Evolutionary conservation across 257 asterid species (phyloP).

Genomic region (Craterostigma plantagineum): DNA sequence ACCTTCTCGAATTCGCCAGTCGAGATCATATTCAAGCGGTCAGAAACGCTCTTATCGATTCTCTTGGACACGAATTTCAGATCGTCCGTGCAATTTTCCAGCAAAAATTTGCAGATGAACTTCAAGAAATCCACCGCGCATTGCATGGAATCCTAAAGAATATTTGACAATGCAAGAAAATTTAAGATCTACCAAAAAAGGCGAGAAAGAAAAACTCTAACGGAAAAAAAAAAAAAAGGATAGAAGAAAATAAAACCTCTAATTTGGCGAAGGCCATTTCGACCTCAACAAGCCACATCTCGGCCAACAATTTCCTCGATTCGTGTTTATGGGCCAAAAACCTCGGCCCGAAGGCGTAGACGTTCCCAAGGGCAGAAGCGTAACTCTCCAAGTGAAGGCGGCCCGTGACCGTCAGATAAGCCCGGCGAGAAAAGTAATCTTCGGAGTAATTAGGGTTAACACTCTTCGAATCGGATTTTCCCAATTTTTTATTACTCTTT

Average conservation of each 20-base stretch:
- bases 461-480: conserved; percentile 3
- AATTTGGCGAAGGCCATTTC: conserved; percentile 69
- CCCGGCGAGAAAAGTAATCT: conserved; percentile 41
- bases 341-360: conserved; percentile 73
- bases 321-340: conserved; percentile 29
- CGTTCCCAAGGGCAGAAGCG: conserved; percentile 78
- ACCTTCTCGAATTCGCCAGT: conserved; percentile 30
- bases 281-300: conserved; percentile 74
- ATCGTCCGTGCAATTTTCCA: conserved; percentile 53
- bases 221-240: not conserved
- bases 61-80: conserved; percentile 40
- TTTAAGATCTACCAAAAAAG: not conserved
- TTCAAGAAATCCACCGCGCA: conserved; percentile 64
- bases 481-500: conserved; percentile 22
- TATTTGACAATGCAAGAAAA: not conserved
- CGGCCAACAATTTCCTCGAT: conserved; percentile 44
- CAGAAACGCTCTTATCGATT: conserved; percentile 31
- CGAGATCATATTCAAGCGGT: conserved; percentile 29
- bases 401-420: conserved; percentile 43
- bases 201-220: not conserved
- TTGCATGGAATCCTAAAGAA: conserved; percentile 59
- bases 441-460: conserved; percentile 18
- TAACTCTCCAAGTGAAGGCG: conserved; percentile 78
- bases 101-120: conserved; percentile 42
- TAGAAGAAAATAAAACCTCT: conserved; percentile 21